Percentiles rank a stretch among this genome's conserved stretches.
Evolutionary conservation across 495 filamentous ascomycete species (phyloP).

Genomic region (Staphylotrichum longicolle): DNA sequence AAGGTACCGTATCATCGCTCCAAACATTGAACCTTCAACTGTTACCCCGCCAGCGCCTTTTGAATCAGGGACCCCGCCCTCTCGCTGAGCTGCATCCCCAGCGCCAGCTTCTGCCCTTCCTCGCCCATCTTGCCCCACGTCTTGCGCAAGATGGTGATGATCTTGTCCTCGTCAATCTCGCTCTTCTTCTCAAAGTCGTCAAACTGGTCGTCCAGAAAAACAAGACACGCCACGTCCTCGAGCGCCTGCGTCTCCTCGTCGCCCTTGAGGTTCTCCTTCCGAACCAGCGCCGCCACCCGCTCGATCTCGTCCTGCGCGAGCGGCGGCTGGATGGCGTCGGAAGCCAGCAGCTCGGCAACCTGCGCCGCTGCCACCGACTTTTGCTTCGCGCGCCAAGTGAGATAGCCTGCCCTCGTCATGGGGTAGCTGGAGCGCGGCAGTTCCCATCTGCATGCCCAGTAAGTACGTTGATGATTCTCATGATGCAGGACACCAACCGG

Average conservation of each 20-base stretch:
- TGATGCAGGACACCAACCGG: slow-evolving; percentile 33
- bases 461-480: too few species aligned
- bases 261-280: slow-evolving; percentile 62
- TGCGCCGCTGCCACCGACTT: slow-evolving; percentile 68
- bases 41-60: slow-evolving; percentile 54
- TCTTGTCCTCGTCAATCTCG: slow-evolving; percentile 68
- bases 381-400: slow-evolving; percentile 68
- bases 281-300: slow-evolving; percentile 58
- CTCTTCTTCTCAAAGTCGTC: slow-evolving; percentile 63
- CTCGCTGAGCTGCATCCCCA: slow-evolving; percentile 62
- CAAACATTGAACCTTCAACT: too few species aligned
- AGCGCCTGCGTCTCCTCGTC: slow-evolving; percentile 68
- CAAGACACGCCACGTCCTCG: slow-evolving; percentile 82
- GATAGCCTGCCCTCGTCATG: slow-evolving; percentile 66
- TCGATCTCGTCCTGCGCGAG: slow-evolving; percentile 40
- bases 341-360: slow-evolving; percentile 50
- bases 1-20: too few species aligned
- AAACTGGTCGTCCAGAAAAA: slow-evolving; percentile 83
- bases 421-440: slow-evolving; percentile 68
- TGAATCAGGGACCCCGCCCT: slow-evolving; percentile 56
- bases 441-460: slow-evolving; percentile 62
- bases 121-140: slow-evolving; percentile 82
- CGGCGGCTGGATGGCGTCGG: slow-evolving; percentile 39
- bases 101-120: slow-evolving; percentile 62
- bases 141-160: slow-evolving; percentile 70